A percentile compares a stretch with the other conserved stretches of the same genome.
phyloP scores from a whole-genome alignment of 2,329 filamentous ascomycete genomes.

The Alternaria gansuensis region DNA sequence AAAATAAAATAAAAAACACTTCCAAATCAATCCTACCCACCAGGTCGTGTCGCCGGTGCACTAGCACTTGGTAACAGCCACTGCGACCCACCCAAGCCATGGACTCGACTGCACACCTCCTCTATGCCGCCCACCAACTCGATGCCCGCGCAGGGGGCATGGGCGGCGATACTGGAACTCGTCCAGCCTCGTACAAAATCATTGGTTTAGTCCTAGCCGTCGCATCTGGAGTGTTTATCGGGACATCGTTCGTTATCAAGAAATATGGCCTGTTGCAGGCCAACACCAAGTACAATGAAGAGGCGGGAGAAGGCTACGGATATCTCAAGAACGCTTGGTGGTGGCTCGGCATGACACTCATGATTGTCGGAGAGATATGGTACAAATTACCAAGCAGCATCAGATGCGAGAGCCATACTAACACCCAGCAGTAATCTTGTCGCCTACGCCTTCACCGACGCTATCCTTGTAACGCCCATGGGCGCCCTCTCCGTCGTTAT shows the following conservation, averaged over 20 bases:
- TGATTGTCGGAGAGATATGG: conserved; percentile 92
- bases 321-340: conserved; percentile 95
- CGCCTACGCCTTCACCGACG: conserved; percentile 95
- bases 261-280: conserved; percentile 90
- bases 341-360: conserved; percentile 95
- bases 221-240: conserved; percentile 90
- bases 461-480: conserved; percentile 91
- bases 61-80: conserved; percentile 25
- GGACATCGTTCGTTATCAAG: conserved; percentile 93
- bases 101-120: conserved; percentile 54
- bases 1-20: not conserved
- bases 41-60: conserved; percentile 24
- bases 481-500: conserved; percentile 93
- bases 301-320: conserved; percentile 93
- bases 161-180: conserved; percentile 42
- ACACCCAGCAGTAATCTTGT: conserved; percentile 75
- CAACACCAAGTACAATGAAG: conserved; percentile 95
- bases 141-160: conserved; percentile 56
- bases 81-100: conserved; percentile 46
- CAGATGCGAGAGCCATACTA: conserved; percentile 51
- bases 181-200: conserved; percentile 76
- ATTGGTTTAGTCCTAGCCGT: conserved; percentile 88
- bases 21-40: conserved; percentile 13
- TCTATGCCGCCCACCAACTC: conserved; percentile 55
- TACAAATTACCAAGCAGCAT: conserved; percentile 3